Conservation (phyloP, 805 yeast genomes). For the Candida cerambycidarum region DNA sequence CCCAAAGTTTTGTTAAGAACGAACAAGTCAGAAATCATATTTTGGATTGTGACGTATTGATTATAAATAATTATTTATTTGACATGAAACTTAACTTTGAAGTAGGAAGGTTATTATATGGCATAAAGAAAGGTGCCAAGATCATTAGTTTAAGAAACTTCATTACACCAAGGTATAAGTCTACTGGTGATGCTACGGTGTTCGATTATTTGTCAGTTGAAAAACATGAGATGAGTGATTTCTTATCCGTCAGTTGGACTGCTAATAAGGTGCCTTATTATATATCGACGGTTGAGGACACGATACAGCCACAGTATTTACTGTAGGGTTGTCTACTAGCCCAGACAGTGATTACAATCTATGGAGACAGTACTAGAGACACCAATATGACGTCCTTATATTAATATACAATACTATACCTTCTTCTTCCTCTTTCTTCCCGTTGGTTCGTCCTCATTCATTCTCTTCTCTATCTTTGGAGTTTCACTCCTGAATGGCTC, state of each 20-base stretch:
- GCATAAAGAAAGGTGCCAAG: constrained; percentile 69
- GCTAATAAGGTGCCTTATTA: constrained; percentile 78
- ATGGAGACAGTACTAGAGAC: no score
- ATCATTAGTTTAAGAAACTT: constrained; percentile 78
- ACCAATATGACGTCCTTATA: background rate
- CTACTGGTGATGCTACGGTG: constrained; percentile 52
- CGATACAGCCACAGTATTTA: constrained; percentile 33
- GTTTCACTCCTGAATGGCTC: constrained; percentile 26
- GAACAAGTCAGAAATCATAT: constrained; percentile 53
- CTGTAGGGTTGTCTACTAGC: no score
- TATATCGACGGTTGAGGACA: constrained; percentile 62
- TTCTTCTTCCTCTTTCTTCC: constrained; percentile 8
- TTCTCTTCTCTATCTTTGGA: constrained; percentile 6
- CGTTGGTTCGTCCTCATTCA: constrained; percentile 4
- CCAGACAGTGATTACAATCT: no score
- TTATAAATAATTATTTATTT: constrained; percentile 83
- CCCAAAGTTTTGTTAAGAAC: constrained; percentile 72
- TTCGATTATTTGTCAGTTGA: constrained; percentile 66
- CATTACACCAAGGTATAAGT: constrained; percentile 71
- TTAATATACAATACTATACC: constrained; percentile 4
- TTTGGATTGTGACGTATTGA: constrained; percentile 64
- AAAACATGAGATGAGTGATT: constrained; percentile 57
- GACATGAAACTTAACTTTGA: constrained; percentile 69
- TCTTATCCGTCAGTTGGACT: constrained; percentile 87
- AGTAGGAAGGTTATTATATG: constrained; percentile 63